Percentiles rank a stretch among this genome's conserved stretches.
These are phyloP conservation scores for Claviceps sp. DNA, from an alignment of 2,329 filamentous ascomycete genomes.

Conservation along the genomic window DNA sequence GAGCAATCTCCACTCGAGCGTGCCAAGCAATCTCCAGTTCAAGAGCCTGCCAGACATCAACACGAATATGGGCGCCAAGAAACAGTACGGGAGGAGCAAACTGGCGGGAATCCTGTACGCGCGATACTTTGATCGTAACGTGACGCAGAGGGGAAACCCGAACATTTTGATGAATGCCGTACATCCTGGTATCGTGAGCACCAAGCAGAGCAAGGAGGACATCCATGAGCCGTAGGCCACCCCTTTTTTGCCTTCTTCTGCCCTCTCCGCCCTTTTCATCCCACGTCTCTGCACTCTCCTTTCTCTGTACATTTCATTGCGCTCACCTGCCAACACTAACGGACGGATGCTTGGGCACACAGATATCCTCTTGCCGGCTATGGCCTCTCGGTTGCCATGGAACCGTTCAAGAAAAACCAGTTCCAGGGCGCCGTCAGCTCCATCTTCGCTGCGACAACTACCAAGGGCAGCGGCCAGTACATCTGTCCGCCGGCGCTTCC, in stretches of 20 bases:
- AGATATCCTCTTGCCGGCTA: conserved; percentile 1
- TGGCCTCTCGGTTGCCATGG: not conserved
- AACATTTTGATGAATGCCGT: not conserved
- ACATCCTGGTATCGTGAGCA: conserved; percentile 1
- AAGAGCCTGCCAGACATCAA: not conserved
- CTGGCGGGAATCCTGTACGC: not conserved
- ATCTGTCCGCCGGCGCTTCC: not conserved
- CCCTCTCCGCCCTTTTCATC: not conserved
- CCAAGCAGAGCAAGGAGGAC: not conserved
- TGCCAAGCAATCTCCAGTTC: not conserved
- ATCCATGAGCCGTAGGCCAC: not conserved
- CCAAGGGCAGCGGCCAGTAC: not conserved
- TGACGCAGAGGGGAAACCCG: not conserved
- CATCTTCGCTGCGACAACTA: not conserved
- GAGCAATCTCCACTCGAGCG: conserved; percentile 1
- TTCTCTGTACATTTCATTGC: too few relatives aligned
- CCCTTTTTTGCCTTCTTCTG: not conserved
- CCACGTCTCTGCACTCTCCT: too few relatives aligned
- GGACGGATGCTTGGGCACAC: not conserved
- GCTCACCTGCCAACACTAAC: not conserved
- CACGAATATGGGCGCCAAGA: not conserved
- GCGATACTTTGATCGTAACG: not conserved
- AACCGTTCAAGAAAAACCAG: not conserved
- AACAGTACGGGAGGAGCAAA: not conserved
- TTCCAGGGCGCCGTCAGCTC: conserved; percentile 1